Evolutionary conservation across 805 yeast genomes (phyloP).

Genomic region (Yamadazyma olivae): DNA sequence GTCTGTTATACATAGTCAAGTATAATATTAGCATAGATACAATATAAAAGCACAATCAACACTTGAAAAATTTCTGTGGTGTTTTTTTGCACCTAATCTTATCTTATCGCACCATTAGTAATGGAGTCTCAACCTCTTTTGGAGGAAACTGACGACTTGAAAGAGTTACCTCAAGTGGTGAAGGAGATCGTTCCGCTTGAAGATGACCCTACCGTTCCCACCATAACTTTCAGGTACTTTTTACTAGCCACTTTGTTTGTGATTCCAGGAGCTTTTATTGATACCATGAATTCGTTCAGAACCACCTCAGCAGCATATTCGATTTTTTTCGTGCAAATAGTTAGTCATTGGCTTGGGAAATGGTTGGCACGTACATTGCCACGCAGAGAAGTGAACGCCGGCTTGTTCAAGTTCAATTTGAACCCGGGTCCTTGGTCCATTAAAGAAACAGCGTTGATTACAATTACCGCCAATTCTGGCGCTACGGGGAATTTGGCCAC

Average conservation of each 20-base stretch:
- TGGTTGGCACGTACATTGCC: conserved; percentile 45
- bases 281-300: conserved; percentile 40
- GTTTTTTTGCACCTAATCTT: too few species aligned
- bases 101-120: too few species aligned
- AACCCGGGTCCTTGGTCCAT: conserved; percentile 59
- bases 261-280: conserved; percentile 41
- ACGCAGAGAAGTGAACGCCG: conserved; percentile 13
- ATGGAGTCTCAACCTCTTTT: conserved; percentile 5
- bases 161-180: conserved; percentile 27
- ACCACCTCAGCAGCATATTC: conserved; percentile 50
- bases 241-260: conserved; percentile 31
- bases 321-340: conserved; percentile 50
- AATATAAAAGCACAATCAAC: too few species aligned
- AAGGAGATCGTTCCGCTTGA: conserved; percentile 34
- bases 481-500: conserved; percentile 54
- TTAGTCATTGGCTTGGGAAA: conserved; percentile 45
- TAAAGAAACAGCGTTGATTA: conserved; percentile 51
- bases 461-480: conserved; percentile 50
- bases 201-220: conserved; percentile 40
- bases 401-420: conserved; percentile 22
- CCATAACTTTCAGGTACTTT: conserved; percentile 34
- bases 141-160: conserved; percentile 17
- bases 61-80: too few species aligned
- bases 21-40: too few species aligned
- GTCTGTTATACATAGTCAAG: too few species aligned